These are phyloP conservation scores for Coccinonectria pachysandricola DNA, from an alignment of 2,329 filamentous ascomycete genomes.

Conservation along the genomic window DNA sequence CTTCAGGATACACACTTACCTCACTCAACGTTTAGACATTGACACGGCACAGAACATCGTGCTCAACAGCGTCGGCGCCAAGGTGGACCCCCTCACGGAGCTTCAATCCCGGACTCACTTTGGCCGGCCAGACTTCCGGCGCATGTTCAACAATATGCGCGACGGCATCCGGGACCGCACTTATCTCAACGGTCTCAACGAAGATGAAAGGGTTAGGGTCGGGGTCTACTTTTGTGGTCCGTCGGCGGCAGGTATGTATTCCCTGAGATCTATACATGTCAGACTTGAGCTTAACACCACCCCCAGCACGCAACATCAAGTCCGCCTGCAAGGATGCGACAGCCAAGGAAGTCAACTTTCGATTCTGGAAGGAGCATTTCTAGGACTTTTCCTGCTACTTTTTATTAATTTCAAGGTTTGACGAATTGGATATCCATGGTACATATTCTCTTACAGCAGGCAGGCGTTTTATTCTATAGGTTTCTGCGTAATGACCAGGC, in stretches of 20 bases:
- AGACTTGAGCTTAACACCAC: too few species aligned
- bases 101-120: conserved; percentile 87
- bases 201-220: conserved; percentile 68
- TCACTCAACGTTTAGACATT: conserved; percentile 84
- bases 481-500: too few species aligned
- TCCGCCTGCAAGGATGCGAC: conserved; percentile 66
- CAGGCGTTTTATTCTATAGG: too few species aligned
- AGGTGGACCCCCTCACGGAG: conserved; percentile 84
- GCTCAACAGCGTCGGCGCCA: conserved; percentile 83
- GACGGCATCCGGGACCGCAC: conserved; percentile 76
- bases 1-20: conserved; percentile 94
- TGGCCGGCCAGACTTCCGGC: conserved; percentile 79
- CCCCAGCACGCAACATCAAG: conserved; percentile 69
- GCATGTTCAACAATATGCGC: conserved; percentile 74
- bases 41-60: conserved; percentile 96
- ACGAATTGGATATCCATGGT: too few species aligned
- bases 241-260: conserved; percentile 50
- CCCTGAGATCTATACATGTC: too few species aligned
- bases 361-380: conserved; percentile 98
- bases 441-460: too few species aligned
- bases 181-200: conserved; percentile 75
- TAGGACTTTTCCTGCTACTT: conserved; percentile 23
- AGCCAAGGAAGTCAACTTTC: conserved; percentile 74
- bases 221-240: conserved; percentile 98
- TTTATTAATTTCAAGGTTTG: conserved; percentile 15